Base-by-base conservation (phyloP, 2,329 filamentous ascomycete genomes). In the Helotiales sp. region DNA sequence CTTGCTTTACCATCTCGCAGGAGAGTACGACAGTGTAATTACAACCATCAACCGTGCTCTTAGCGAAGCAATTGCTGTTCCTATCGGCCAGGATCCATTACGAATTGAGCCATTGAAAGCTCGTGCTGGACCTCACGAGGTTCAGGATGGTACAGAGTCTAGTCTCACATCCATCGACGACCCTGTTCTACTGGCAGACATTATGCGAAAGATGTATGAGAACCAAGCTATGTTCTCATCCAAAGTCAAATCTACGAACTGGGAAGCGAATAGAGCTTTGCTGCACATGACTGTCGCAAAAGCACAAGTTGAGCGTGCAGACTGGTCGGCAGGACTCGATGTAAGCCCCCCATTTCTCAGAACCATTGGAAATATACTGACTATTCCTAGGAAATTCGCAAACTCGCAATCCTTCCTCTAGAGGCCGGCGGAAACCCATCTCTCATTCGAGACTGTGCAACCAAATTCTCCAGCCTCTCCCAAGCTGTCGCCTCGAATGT, bases 21-120 rank as follows among this genome's bases (percentile, higher is more conserved):
- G 91, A 69, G 93, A 99, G 72, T 98, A 96, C 72, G 92, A 99
- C 72, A 92, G 87, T 54, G 96, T 98, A n/a, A 86, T 97, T 42
- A 79, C 84, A 25, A 93, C 98, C 64, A 85, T 98, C 69, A 96
- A 93, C 74, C 88, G 92, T 36, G 89, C 93, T 3, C 81, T 99
- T 33, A 96, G 93, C 55, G 92, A 98, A 73, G 90, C 91, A 44
- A 86, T 98, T 59, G 88, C 91, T 12, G 82, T 93, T 10, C 92
- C 96, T 67, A 83, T 96, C 66, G 92, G 91, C 53, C 88, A 95
- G 66, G 87, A 91, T 58, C 85, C 88, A 17, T 81, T 93, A 74
- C 87, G 87, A 46, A 77, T 88, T 1, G 81, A 83, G 58, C 83
- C 84, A 1, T 72, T 86, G 59, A 78, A 79, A 69, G 62, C 67